A percentile compares a stretch with the other conserved stretches of the same genome.
Evolutionary conservation across 345 rosid genomes (phyloP).

Genomic region (Eucalyptus regnans): DNA sequence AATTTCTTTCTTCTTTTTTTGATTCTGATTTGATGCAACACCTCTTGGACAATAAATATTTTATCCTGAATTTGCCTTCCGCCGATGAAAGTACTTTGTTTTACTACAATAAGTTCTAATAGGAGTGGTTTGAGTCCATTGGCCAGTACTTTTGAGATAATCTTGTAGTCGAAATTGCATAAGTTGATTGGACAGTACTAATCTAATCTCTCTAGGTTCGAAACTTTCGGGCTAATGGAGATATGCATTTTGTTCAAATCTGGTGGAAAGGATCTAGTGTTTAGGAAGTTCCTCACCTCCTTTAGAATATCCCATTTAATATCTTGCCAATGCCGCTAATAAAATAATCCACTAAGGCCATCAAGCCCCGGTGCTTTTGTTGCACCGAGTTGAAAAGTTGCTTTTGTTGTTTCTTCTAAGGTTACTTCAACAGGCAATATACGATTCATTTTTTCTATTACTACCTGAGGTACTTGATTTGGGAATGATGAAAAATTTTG

Average conservation of each 20-base stretch:
- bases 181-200: fast-evolving
- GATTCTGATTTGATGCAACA: neutral
- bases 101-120: neutral
- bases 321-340: neutral
- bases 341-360: neutral
- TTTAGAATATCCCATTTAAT: neutral
- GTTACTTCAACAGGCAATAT: neutral
- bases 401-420: neutral
- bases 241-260: neutral
- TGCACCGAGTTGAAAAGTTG: neutral
- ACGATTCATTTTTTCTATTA: neutral
- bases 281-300: neutral
- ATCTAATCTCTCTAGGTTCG: fast-evolving
- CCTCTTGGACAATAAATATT: neutral
- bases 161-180: neutral
- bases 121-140: neutral
- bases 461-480: neutral
- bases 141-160: neutral
- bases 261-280: neutral
- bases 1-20: neutral
- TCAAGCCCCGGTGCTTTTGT: neutral
- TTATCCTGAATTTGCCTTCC: neutral
- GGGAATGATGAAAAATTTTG: neutral
- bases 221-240: neutral
- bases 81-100: neutral